Conservation (phyloP, 2,329 filamentous ascomycete genomes). For the Epichloe coenophiala region DNA sequence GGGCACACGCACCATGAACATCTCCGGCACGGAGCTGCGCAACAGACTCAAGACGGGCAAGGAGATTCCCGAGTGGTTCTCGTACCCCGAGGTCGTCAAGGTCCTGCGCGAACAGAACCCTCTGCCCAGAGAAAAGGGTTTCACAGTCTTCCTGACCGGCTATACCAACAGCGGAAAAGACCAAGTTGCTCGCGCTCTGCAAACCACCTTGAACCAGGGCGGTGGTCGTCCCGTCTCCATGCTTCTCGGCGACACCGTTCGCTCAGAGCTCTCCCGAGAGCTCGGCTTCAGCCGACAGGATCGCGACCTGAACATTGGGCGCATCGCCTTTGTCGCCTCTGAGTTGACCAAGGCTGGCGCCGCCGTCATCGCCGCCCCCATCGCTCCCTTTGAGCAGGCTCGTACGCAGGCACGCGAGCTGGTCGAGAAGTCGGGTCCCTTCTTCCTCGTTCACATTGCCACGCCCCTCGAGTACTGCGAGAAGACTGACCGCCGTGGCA, state of each 20-base stretch:
- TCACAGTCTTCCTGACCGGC: conserved; percentile 95
- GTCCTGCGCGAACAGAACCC: conserved; percentile 95
- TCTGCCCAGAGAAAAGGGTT: conserved; percentile 79
- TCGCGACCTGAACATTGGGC: conserved; percentile 85
- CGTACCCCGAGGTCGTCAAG: conserved; percentile 94
- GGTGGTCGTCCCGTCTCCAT: conserved; percentile 89
- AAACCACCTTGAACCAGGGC: conserved; percentile 96
- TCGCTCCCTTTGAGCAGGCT: conserved; percentile 78
- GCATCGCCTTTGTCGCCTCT: conserved; percentile 90
- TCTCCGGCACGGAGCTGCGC: conserved; percentile 82
- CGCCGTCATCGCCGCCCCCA: conserved; percentile 91
- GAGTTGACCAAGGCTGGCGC: conserved; percentile 89
- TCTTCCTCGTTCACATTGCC: conserved; percentile 91
- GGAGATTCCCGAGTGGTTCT: conserved; percentile 98
- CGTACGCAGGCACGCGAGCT: conserved; percentile 69
- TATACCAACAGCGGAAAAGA: conserved; percentile 97
- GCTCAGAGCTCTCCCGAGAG: conserved; percentile 82
- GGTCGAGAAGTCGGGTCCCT: conserved; percentile 76
- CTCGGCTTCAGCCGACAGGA: conserved; percentile 91
- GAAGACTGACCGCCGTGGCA: conserved; percentile 85
- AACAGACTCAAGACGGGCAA: conserved; percentile 79
- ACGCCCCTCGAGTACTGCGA: conserved; percentile 87
- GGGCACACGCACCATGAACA: conserved; percentile 76
- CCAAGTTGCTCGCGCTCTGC: conserved; percentile 84
- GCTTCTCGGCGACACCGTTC: conserved; percentile 89